Percentiles rank a stretch among this genome's conserved stretches.
Conservation (phyloP, 164 flowering plant genomes). For the Vitis cinerea region DNA sequence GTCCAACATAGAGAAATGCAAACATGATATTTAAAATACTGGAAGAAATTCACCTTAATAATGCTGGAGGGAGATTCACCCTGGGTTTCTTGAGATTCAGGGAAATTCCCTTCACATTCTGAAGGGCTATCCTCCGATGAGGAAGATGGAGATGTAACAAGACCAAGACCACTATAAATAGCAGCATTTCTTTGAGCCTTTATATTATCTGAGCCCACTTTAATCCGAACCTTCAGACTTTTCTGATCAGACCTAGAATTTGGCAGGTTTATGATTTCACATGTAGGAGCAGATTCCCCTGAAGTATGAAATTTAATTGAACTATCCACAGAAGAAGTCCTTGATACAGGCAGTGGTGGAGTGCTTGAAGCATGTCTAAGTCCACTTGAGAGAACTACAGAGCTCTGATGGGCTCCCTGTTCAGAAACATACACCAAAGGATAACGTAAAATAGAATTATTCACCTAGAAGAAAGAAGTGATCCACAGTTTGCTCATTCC, state of each 20-base stretch:
- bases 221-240: constrained; percentile 72
- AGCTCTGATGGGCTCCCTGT: constrained; percentile 35
- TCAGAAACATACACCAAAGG: constrained; percentile 7
- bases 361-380: constrained; percentile 23
- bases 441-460: constrained; percentile 2
- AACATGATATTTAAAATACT: too few relatives aligned
- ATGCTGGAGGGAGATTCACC: constrained; percentile 60
- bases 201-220: constrained; percentile 68
- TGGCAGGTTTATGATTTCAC: constrained; percentile 19
- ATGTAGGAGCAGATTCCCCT: constrained; percentile 19
- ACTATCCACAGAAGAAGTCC: constrained; percentile 16
- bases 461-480: neutral
- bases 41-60: constrained; percentile 40
- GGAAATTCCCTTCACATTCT: constrained; percentile 47
- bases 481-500: too few relatives aligned
- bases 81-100: constrained; percentile 20
- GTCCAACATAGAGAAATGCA: too few relatives aligned
- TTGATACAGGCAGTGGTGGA: constrained; percentile 13
- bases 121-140: constrained; percentile 55
- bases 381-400: constrained; percentile 26
- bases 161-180: constrained; percentile 82
- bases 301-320: constrained; percentile 27
- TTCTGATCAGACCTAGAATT: constrained; percentile 44
- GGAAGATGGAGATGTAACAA: constrained; percentile 63
- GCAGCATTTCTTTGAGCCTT: constrained; percentile 62